A percentile compares a stretch with the other conserved stretches of the same genome.
These are phyloP conservation scores for Forsythia suspensa DNA, from an alignment of 257 asterid species.

Conservation along the genomic window DNA sequence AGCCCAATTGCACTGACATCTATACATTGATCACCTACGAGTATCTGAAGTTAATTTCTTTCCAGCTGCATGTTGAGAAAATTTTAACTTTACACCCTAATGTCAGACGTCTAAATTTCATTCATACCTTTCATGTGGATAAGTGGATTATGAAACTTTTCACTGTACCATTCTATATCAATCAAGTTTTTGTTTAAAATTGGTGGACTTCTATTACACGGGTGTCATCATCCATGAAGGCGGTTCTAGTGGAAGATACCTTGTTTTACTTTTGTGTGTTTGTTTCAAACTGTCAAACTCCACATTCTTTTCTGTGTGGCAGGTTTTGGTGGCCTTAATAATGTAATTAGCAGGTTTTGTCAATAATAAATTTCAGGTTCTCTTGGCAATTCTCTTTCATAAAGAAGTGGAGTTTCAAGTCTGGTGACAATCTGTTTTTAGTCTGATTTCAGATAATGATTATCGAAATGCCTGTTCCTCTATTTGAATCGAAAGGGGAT, in stretches of 20 bases:
- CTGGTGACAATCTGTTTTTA: background rate
- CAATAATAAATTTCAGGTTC: background rate
- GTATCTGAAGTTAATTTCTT: background rate
- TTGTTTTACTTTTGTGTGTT: background rate
- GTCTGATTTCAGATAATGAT: background rate
- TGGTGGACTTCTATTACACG: background rate
- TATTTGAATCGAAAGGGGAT: background rate
- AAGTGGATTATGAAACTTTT: background rate
- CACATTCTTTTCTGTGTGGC: background rate
- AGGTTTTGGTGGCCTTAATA: background rate
- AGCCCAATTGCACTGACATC: background rate
- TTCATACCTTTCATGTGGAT: background rate
- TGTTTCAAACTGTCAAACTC: background rate
- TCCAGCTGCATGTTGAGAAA: background rate
- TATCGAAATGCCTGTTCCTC: background rate
- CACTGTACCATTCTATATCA: background rate
- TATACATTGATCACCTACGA: background rate
- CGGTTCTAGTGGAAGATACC: background rate
- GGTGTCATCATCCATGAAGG: background rate
- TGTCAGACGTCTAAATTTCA: background rate
- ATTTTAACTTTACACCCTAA: background rate
- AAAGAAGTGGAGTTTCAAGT: background rate
- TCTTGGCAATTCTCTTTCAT: background rate
- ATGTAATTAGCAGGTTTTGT: background rate
- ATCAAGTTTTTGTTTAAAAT: background rate